Conservation (phyloP, 1,284 basidiomycete genomes). For the Irpex sp. region DNA sequence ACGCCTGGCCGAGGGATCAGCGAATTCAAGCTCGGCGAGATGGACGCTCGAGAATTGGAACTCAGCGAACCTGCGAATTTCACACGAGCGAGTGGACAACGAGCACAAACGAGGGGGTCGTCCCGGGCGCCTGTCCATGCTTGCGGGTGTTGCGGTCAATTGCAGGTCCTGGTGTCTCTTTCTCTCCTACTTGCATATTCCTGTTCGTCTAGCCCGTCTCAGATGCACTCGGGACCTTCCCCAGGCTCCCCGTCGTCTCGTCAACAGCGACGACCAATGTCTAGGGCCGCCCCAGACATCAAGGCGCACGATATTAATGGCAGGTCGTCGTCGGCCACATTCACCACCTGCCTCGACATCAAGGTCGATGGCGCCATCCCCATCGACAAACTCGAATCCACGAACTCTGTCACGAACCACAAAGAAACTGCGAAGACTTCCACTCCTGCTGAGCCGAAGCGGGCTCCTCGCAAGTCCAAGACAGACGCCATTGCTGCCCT, state of each 20-base stretch:
- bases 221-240: conserved; percentile 42
- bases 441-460: conserved; percentile 42
- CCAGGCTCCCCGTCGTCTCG: conserved; percentile 35
- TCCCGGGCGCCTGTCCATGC: not conserved
- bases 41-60: not conserved
- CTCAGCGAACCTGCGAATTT: conserved; percentile 10
- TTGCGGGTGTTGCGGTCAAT: conserved; percentile 4
- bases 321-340: conserved; percentile 39
- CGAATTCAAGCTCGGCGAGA: conserved; percentile 10
- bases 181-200: conserved; percentile 7
- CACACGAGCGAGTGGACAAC: conserved; percentile 13
- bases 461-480: conserved; percentile 84
- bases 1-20: not conserved
- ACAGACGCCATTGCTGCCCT: conserved; percentile 77
- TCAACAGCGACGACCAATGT: conserved; percentile 54
- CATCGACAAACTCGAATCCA: conserved; percentile 33
- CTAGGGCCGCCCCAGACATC: conserved; percentile 38
- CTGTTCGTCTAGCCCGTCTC: conserved; percentile 7
- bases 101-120: conserved; percentile 12
- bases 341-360: conserved; percentile 65
- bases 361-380: conserved; percentile 61
- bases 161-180: conserved; percentile 15
- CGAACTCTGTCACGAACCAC: conserved; percentile 11
- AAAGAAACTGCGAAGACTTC: conserved; percentile 24
- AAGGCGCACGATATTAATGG: conserved; percentile 36